These are phyloP conservation scores for Pseudogymnoascus sp. DNA, from an alignment of 2,329 filamentous ascomycete genomes.

Conservation along the genomic window DNA sequence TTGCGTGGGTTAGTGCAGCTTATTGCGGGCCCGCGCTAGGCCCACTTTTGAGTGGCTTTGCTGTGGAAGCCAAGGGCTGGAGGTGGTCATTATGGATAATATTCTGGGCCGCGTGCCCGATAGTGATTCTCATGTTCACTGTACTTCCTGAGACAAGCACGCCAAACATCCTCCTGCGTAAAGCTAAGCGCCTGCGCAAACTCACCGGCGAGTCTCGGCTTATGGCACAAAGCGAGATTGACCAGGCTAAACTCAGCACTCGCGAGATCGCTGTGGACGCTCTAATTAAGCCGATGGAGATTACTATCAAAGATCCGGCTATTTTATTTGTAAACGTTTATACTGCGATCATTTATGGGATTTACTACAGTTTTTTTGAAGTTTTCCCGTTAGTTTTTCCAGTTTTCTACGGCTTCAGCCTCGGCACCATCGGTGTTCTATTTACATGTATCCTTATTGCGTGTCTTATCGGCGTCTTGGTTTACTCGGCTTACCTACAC, in stretches of 20 bases:
- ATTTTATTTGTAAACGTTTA: conserved; percentile 55
- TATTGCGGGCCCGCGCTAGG: conserved; percentile 52
- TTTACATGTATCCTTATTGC: conserved; percentile 46
- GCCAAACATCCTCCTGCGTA: conserved; percentile 50
- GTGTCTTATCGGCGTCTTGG: too few species aligned
- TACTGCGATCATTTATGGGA: conserved; percentile 52
- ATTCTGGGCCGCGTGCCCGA: conserved; percentile 49
- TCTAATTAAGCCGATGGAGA: conserved; percentile 51
- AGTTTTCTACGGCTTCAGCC: conserved; percentile 49
- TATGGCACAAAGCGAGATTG: conserved; percentile 56
- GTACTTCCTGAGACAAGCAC: conserved; percentile 57
- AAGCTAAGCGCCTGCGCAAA: conserved; percentile 50
- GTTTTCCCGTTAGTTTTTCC: conserved; percentile 57
- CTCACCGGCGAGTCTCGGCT: conserved; percentile 46
- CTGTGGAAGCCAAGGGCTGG: conserved; percentile 49
- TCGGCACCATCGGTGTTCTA: conserved; percentile 49
- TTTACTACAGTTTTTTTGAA: conserved; percentile 58
- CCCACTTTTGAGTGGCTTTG: conserved; percentile 52
- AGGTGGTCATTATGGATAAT: conserved; percentile 58
- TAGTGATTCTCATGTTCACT: conserved; percentile 50
- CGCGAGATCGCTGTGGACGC: conserved; percentile 43
- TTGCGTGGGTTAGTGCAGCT: too few species aligned
- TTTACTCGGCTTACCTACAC: too few species aligned
- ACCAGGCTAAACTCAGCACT: conserved; percentile 44
- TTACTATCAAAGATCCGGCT: conserved; percentile 53